Base-by-base conservation (phyloP, 257 asterid genomes). In the Ocimum tenuiflorum region DNA sequence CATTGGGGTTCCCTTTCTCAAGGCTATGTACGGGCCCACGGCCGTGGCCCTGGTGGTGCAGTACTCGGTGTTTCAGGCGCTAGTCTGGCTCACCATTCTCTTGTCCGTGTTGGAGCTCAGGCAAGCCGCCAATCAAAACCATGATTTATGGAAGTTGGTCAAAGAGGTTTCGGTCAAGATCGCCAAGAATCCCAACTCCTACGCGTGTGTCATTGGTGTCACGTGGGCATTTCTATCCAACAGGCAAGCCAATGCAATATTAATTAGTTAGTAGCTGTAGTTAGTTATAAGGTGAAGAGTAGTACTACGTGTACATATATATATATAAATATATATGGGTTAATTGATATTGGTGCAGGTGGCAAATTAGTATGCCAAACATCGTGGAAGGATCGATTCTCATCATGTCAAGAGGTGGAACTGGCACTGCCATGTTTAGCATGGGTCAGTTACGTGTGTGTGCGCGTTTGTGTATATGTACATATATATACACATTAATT, bases 371-470 rank as follows among this genome's bases (percentile, higher is more conserved):
- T 12, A 83, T 83, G 85, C 94, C 94, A 13, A 54, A 68, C 73
- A 70, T 86, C 18, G 7, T 86, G 49, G 85, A 83, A 60, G 89
- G 81, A 8, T 83, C 86, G 14, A 71, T 86, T 22, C 56, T 71
- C 39, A 86, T 86, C 17, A 79, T 86, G 89, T 74, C 88, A 17
- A 86, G 75, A 67, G 89, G 83, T 46, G 94, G 89, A 9, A 75
- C 78, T 15, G 86, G 89, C 15, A 77, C 83, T 6, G 69, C 94
- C 15, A 86, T 86, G 94, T 86, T 83, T 35, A 81, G 82, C 47
- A 86, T 83, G 78, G 94, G 89, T 83, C 38, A 73, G 81, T 27
- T 27, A 4, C 2, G 2, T 27, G 31, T 27, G 2, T 27, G 2
- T 27, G 2, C 4, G 3, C 4, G 4, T 27, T 4, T 27, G 31